Evolutionary conservation across 345 rosid species (phyloP).

Genomic region (Lumnitzera racemosa): DNA sequence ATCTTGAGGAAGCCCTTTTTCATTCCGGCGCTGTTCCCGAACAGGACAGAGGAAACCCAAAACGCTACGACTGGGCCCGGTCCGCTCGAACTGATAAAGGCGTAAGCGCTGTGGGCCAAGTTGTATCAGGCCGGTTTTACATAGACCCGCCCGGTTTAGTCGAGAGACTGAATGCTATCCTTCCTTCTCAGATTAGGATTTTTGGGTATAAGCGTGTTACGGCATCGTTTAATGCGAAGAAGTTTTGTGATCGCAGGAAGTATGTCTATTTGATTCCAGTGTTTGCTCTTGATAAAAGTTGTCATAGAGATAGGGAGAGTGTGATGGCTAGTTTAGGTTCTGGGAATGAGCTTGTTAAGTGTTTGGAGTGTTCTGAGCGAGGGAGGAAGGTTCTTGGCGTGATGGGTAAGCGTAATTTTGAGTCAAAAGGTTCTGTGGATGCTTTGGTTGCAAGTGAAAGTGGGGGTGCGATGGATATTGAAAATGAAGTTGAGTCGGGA

Average conservation of each 20-base stretch:
- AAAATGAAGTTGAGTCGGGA: constrained; percentile 16
- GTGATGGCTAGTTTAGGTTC: constrained; percentile 72
- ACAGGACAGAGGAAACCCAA: constrained; percentile 66
- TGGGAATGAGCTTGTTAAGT: constrained; percentile 59
- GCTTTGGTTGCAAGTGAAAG: constrained; percentile 2
- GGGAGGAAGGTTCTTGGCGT: constrained; percentile 70
- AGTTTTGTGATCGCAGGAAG: constrained; percentile 88
- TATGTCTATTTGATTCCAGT: constrained; percentile 85
- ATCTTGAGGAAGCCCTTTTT: constrained; percentile 87
- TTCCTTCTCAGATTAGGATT: constrained; percentile 57
- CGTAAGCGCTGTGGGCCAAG: constrained; percentile 97
- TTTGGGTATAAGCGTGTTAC: constrained; percentile 81
- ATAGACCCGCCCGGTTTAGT: constrained; percentile 89
- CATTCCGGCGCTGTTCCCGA: constrained; percentile 78
- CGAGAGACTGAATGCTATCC: constrained; percentile 56
- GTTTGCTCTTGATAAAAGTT: constrained; percentile 68
- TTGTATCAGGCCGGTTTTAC: constrained; percentile 80
- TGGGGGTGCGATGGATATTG: constrained; percentile 6
- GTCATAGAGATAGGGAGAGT: constrained; percentile 78
- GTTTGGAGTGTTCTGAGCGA: constrained; percentile 75
- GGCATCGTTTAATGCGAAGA: constrained; percentile 69
- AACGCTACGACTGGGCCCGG: constrained; percentile 77
- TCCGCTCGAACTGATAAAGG: constrained; percentile 96
- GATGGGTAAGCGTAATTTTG: constrained; percentile 49
- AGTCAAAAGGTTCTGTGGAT: constrained; percentile 9